A percentile compares a stretch with the other conserved stretches of the same genome.
Conservation (phyloP, 164 flowering plant genomes). For the Saururus chinensis region DNA sequence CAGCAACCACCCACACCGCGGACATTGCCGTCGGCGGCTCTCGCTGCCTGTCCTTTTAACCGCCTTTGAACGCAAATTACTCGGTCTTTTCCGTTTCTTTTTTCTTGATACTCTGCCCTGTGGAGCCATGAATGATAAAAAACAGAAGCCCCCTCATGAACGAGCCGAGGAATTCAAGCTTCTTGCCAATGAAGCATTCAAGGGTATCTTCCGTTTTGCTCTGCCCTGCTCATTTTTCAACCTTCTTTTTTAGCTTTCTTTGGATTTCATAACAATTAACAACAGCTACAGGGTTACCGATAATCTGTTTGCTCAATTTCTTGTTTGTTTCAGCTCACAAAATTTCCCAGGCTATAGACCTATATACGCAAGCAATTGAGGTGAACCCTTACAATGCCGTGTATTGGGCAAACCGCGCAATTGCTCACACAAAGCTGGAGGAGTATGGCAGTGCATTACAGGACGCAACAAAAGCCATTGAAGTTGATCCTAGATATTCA, state of each 20-base stretch:
- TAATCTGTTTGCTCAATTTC: background rate
- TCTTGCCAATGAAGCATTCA: conserved; percentile 87
- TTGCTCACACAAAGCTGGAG: conserved; percentile 90
- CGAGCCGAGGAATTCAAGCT: conserved; percentile 71
- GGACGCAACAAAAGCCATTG: conserved; percentile 92
- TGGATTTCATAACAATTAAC: background rate
- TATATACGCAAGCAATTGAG: conserved; percentile 81
- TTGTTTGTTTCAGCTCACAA: conserved; percentile 50
- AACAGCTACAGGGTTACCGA: background rate
- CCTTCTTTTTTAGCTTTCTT: background rate
- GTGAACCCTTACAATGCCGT: conserved; percentile 66
- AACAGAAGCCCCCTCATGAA: conserved; percentile 33
- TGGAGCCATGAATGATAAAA: conserved; percentile 38
- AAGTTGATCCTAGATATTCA: conserved; percentile 80
- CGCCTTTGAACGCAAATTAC: background rate
- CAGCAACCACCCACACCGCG: too few relatives aligned
- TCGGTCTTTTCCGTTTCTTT: too few relatives aligned
- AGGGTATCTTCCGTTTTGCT: conserved; percentile 34
- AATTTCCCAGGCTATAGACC: conserved; percentile 69
- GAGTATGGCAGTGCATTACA: conserved; percentile 94
- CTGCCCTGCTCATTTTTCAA: background rate
- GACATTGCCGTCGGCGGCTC: too few relatives aligned
- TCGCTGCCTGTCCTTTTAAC: too few relatives aligned
- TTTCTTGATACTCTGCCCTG: background rate
- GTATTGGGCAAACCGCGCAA: conserved; percentile 93